These are phyloP conservation scores for Vaccinium vitisidaea DNA, from an alignment of 148 eudicot species.

Conservation along the genomic window DNA sequence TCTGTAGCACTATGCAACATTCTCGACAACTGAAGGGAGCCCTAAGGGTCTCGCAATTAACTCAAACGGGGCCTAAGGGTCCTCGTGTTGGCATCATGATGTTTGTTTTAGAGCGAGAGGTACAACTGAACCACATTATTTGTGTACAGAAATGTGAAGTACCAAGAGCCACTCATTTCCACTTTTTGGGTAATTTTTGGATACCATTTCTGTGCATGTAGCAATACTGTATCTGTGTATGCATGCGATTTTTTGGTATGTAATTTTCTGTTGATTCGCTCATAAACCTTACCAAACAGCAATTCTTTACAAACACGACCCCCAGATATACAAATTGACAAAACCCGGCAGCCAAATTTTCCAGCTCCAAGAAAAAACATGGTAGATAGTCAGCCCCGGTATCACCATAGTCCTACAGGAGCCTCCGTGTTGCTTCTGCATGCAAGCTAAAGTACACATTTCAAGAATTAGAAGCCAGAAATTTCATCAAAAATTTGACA, in stretches of 20 bases:
- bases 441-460: neutral
- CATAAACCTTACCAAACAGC: neutral
- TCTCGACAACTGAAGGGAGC: no score
- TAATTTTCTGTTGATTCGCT: neutral
- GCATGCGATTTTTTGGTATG: neutral
- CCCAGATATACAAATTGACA: slow-evolving; percentile 34
- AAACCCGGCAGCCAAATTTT: no score
- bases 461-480: neutral
- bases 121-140: neutral
- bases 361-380: slow-evolving; percentile 18
- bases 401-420: slow-evolving; percentile 42
- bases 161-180: no score
- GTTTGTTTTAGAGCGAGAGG: neutral
- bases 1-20: neutral
- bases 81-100: neutral
- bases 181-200: no score
- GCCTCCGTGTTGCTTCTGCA: slow-evolving; percentile 57
- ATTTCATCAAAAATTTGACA: neutral
- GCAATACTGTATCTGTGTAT: no score
- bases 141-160: no score
- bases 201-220: neutral
- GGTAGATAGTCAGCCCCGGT: slow-evolving; percentile 44
- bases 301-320: slow-evolving; percentile 19
- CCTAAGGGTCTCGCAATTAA: neutral
- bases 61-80: neutral